Base-by-base conservation (phyloP, 2,329 filamentous ascomycete genomes). In the Xenosphaeropsis pyriputrescens region DNA sequence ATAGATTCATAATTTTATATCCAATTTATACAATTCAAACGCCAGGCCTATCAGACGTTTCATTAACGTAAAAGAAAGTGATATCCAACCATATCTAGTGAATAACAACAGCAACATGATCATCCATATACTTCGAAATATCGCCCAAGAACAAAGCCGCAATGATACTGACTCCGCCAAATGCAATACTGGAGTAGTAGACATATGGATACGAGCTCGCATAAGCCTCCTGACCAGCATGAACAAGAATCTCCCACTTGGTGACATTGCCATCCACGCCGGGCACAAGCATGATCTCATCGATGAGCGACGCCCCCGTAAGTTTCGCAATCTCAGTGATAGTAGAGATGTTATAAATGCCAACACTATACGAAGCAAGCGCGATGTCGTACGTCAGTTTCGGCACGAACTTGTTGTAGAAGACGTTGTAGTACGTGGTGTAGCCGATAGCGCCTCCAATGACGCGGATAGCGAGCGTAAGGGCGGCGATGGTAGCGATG, bases 381-480 rank as follows among this genome's bases (percentile, higher is more conserved):
- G 39, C 37, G 8, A 53, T 46, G 2, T 48, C 43, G 11, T 18
- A 15, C 4, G 39, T 34, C 12, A 41, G 32, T 12, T 29, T 39
- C n/a, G 39, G 39, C 19, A 41, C 37, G 32, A 41, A 63, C 43
- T 63, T 61, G 37, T 56, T 47, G 39, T 61, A 51, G 40, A 67
- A 65, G 18, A 69, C 57, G 46, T 70, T 68, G 57, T 60, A 75
- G 47, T 60, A 62, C 38, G 68, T 59, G 17, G 66, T 63, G 50
- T 73, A 77, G 29, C 72, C 75, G 41, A 81, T 67, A n/a, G 67
- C 65, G 30, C 75, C 75, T 36, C 76, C 77, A 29, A 80, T 65
- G 41, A 78, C 72, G 29, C 76, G 72, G 43, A 80, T 70, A 18
- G 73, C 68, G 29, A 81, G 65, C 0, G 75, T 79, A 26, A 81